Conservation (phyloP, 2,329 filamentous ascomycete genomes). For the Colletotrichum phormii region DNA sequence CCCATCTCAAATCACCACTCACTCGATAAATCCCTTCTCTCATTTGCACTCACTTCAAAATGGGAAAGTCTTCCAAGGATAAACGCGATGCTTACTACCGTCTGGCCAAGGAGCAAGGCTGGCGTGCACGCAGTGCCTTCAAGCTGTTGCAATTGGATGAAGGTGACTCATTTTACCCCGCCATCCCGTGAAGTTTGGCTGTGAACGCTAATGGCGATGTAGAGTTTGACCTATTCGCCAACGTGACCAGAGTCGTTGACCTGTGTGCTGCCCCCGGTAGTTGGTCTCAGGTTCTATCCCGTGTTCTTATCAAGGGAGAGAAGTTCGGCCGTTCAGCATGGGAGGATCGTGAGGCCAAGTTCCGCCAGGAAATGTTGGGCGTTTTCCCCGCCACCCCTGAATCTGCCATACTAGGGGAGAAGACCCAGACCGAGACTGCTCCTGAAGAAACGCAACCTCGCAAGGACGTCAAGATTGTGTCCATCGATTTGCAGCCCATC, state of each 20-base stretch:
- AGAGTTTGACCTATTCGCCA: constrained; percentile 94
- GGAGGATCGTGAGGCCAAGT: constrained; percentile 82
- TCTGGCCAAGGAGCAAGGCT: constrained; percentile 98
- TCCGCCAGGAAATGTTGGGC: constrained; percentile 71
- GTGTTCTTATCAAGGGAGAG: constrained; percentile 93
- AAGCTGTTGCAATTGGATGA: constrained; percentile 96
- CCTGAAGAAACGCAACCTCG: constrained; percentile 56
- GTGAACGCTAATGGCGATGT: constrained; percentile 38
- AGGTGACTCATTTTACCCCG: constrained; percentile 54
- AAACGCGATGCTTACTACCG: constrained; percentile 98
- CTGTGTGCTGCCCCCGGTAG: constrained; percentile 95
- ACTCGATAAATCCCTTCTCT: neutral
- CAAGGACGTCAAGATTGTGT: constrained; percentile 89
- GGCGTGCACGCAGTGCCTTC: constrained; percentile 95
- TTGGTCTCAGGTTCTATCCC: constrained; percentile 96
- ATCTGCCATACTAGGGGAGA: neutral
- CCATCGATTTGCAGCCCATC: constrained; percentile 97
- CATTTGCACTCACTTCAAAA: constrained; percentile 49
- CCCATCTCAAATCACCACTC: neutral
- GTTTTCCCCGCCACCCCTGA: constrained; percentile 50
- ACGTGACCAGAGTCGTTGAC: constrained; percentile 93
- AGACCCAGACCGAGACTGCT: constrained; percentile 24
- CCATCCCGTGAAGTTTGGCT: neutral
- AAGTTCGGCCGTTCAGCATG: constrained; percentile 87
- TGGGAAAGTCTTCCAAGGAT: constrained; percentile 99